Evolutionary conservation across 1,284 basidiomycete species (phyloP).

Genomic region (Gomphus bonarii): DNA sequence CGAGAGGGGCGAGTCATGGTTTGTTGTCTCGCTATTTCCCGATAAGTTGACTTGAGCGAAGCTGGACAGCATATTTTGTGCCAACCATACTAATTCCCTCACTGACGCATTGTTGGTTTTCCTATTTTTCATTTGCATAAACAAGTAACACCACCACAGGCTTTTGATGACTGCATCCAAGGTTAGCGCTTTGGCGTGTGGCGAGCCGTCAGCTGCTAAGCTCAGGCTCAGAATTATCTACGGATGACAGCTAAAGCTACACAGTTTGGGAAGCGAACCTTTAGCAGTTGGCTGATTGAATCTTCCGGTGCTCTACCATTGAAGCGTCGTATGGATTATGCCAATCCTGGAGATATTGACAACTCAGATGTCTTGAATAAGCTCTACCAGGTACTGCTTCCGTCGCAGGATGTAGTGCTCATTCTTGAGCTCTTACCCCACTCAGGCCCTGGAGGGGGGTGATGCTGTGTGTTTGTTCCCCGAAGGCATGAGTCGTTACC

Average conservation of each 20-base stretch:
- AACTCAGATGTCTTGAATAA: conserved; percentile 59
- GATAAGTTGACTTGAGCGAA: neutral
- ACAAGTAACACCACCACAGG: conserved; percentile 24
- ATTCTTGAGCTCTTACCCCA: neutral
- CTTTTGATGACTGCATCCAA: conserved; percentile 58
- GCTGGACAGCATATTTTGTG: conserved; percentile 47
- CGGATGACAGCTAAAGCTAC: conserved; percentile 79
- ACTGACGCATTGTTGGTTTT: conserved; percentile 72
- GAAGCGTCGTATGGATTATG: conserved; percentile 60
- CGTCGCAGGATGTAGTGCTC: neutral
- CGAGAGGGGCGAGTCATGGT: conserved; percentile 64
- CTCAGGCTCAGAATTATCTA: conserved; percentile 59
- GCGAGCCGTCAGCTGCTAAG: neutral
- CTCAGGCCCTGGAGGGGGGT: conserved; percentile 61
- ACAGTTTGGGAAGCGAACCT: conserved; percentile 70
- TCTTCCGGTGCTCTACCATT: conserved; percentile 77
- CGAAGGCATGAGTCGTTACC: conserved; percentile 75
- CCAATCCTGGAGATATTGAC: conserved; percentile 39
- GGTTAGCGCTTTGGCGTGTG: conserved; percentile 24
- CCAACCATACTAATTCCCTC: conserved; percentile 77
- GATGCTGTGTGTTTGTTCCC: conserved; percentile 78
- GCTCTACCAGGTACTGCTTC: conserved; percentile 45
- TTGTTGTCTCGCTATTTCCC: conserved; percentile 14
- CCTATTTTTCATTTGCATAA: neutral
- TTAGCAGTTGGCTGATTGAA: conserved; percentile 84